Base-by-base conservation (phyloP, 2,329 filamentous ascomycete species). In the Aspergillus felis region DNA sequence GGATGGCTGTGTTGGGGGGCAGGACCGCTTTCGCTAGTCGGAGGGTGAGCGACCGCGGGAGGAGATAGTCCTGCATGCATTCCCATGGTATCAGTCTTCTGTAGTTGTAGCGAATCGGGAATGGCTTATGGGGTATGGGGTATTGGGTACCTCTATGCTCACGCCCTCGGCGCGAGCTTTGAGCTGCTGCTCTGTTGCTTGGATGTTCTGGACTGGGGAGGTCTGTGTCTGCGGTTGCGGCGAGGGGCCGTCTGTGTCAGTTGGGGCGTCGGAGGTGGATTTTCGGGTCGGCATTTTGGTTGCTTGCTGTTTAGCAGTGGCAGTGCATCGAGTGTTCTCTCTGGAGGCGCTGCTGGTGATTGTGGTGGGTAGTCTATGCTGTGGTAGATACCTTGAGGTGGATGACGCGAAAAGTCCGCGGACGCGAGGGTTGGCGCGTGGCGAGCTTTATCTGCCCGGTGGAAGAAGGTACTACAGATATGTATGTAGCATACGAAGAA, bases 1-100 rank as follows among this genome's bases (percentile, higher is more conserved):
- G 83, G 44, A 88, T 84, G 50, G 83, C 81, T 17, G 85, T 87
- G 69, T 87, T 87, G 4, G 85, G 78, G 1, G 85, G 85, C 3
- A 87, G 76, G 6, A 86, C 84, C 56, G 84, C 82, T 71, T 87
- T 87, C 12, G 84, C 83, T 22, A 87, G 80, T 27, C 85, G 81
- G 55, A 83, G 79, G 27, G 86, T 82, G 68, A 87, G 81, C 4
- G 84, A 83, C 59, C 84, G 84, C 20, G 85, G 85, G 44, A 88
- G 80, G 56, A 82, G 82, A 60, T 86, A 82, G 63, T 87, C 85
- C 82, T 84, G 35, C 32, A 35, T 35, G 3, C 12, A 17, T 25
- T 27, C 28, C 28, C 28, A 28, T 28, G 12, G 4, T 6, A 5
- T 35, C 32, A 35, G 2, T 35, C 12, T 35, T 17, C 12, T 35